These are phyloP conservation scores for Psilocybe mexicana DNA, from an alignment of 1,284 basidiomycete species.

Conservation along the genomic window DNA sequence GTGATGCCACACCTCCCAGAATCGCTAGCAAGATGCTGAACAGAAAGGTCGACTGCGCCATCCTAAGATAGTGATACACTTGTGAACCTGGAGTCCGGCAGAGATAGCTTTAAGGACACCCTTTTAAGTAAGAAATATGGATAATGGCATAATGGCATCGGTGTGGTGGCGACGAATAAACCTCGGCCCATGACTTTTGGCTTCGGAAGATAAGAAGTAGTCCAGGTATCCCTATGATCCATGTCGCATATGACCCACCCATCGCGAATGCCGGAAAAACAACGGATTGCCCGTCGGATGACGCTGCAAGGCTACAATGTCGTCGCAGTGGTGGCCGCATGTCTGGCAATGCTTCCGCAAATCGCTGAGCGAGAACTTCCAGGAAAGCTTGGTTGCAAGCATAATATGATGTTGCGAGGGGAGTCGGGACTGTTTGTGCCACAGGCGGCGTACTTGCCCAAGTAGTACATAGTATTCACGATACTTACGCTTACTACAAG, in stretches of 20 bases:
- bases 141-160: neutral
- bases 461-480: too few species aligned
- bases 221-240: neutral
- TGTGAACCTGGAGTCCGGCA: neutral
- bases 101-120: neutral
- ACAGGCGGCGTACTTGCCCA: too few species aligned
- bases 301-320: neutral
- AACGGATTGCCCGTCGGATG: constrained; percentile 15
- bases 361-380: neutral
- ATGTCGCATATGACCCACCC: constrained; percentile 3
- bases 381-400: too few species aligned
- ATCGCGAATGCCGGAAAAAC: constrained; percentile 24
- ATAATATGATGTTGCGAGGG: too few species aligned
- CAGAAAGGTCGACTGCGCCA: constrained; percentile 20
- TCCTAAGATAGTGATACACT: neutral
- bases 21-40: constrained; percentile 24
- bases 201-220: constrained; percentile 2
- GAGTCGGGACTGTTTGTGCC: too few species aligned
- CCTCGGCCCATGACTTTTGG: constrained; percentile 11
- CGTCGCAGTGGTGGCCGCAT: neutral
- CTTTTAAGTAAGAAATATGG: constrained; percentile 1
- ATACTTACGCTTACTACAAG: too few species aligned
- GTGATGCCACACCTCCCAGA: constrained; percentile 24
- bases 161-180: constrained; percentile 11
- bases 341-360: neutral